Conservation (phyloP, 176 grass and related monocot genomes). For the Leersia perrieri region DNA sequence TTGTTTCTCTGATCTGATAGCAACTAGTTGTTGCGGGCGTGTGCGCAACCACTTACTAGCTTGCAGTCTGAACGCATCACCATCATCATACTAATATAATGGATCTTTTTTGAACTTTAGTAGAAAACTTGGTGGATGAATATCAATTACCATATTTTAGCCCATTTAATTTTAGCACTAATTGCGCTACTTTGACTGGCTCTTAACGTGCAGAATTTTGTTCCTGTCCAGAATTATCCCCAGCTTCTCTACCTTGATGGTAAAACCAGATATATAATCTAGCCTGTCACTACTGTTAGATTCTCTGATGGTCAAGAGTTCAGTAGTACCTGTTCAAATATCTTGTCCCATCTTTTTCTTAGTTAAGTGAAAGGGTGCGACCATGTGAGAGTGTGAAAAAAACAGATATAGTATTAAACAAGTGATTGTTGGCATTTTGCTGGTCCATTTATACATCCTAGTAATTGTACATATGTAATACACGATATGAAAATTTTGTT, state of each 20-base stretch:
- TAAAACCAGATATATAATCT: conserved; percentile 21
- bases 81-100: conserved; percentile 32
- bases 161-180: background rate
- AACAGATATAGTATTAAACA: background rate
- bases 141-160: conserved; percentile 7
- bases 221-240: background rate
- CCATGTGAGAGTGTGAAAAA: background rate
- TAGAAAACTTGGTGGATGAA: background rate
- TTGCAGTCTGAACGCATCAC: conserved; percentile 38
- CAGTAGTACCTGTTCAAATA: conserved; percentile 19
- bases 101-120: background rate
- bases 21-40: conserved; percentile 42
- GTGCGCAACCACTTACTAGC: conserved; percentile 54
- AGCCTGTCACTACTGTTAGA: conserved; percentile 20
- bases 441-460: background rate
- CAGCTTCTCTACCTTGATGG: conserved; percentile 6
- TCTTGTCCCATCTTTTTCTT: conserved; percentile 27
- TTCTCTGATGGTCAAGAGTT: conserved; percentile 13
- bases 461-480: background rate
- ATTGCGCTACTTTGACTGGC: background rate
- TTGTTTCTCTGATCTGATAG: conserved; percentile 36
- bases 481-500: background rate
- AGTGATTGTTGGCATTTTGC: background rate
- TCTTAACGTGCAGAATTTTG: no score
- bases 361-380: background rate